Base-by-base conservation (phyloP, 139 green algal species). In the Asterochloris sp. region DNA sequence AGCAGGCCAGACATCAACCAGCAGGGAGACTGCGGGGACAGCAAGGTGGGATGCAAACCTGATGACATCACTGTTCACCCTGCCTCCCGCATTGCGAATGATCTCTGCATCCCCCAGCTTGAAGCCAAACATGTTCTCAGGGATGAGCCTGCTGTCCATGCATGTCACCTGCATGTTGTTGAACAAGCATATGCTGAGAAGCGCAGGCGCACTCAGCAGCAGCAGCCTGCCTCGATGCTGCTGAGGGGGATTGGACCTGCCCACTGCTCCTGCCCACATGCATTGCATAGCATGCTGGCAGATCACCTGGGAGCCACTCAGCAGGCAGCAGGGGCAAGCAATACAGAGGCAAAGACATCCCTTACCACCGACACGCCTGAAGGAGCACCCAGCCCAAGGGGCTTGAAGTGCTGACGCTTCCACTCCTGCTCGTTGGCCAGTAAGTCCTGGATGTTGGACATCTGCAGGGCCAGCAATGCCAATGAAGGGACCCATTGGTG, bases 61-160 rank as follows among this genome's bases (percentile, higher is more conserved):
- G 54, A 80, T 80, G 60, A 80, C 68, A n/a, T 80, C 76, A 14
- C 67, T n/a, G 24, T 61, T 80, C 13, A 80, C 76, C 76, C 76
- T 80, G 76, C 76, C 76, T n/a, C 76, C 76, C 26, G 76, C 76
- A 80, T 80, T 80, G 13, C 76, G n/a, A 54, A 80, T 61, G 14
- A 80, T 62, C 60, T 80, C 76, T 54, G 76, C 76, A 69, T 80
- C 76, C n/a, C 76, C 76, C 11, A 80, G 29, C 76, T 80, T 80
- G 15, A 80, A 14, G 60, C 68, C 76, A 64, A 80, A 80, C 13
- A 80, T 80, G 4, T 62, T 61, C 54, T 80, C 76, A 69, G 76
- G 76, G 60, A 69, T 61, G 10, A 80, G 60, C 6, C 76, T 80
- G 76, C 23, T 24, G 17, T 71, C 21, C 66, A 71, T 71, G 66